phyloP scores from a whole-genome alignment of 2,329 filamentous ascomycete genomes.

The Phialocephala subalpina region DNA sequence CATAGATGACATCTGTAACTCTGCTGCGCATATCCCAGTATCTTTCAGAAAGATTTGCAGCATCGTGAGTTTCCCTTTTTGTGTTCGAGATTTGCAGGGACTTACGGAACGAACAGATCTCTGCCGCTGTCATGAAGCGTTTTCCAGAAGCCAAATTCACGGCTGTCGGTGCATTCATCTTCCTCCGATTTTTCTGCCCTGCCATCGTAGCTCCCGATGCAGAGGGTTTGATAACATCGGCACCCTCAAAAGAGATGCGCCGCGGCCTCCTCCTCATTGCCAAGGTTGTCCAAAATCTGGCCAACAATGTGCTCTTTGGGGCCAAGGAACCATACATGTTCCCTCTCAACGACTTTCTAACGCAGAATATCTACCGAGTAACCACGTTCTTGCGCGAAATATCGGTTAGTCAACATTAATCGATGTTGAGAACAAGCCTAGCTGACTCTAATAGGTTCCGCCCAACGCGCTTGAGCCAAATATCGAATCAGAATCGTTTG shows the following conservation, averaged over 20 bases:
- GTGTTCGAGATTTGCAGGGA: neutral
- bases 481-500: slow-evolving; percentile 61
- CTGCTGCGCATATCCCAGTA: slow-evolving; percentile 65
- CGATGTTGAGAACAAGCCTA: slow-evolving; percentile 9
- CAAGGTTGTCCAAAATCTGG: slow-evolving; percentile 75
- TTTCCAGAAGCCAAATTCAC: slow-evolving; percentile 78
- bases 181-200: slow-evolving; percentile 76
- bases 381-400: slow-evolving; percentile 74
- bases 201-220: slow-evolving; percentile 75
- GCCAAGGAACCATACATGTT: slow-evolving; percentile 79
- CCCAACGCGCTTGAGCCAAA: slow-evolving; percentile 55
- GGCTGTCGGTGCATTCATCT: slow-evolving; percentile 75
- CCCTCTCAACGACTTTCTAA: slow-evolving; percentile 72
- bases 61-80: slow-evolving; percentile 56
- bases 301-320: slow-evolving; percentile 76
- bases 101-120: slow-evolving; percentile 54
- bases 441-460: slow-evolving; percentile 50
- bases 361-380: slow-evolving; percentile 72
- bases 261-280: slow-evolving; percentile 73
- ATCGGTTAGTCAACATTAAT: slow-evolving; percentile 56
- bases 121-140: slow-evolving; percentile 65
- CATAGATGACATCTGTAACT: slow-evolving; percentile 74
- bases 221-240: slow-evolving; percentile 67
- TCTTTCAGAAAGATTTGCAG: slow-evolving; percentile 73
- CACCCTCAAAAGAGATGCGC: slow-evolving; percentile 74